Conservation (phyloP, 768 basidiomycete species). For the Myochromella boudieri region DNA sequence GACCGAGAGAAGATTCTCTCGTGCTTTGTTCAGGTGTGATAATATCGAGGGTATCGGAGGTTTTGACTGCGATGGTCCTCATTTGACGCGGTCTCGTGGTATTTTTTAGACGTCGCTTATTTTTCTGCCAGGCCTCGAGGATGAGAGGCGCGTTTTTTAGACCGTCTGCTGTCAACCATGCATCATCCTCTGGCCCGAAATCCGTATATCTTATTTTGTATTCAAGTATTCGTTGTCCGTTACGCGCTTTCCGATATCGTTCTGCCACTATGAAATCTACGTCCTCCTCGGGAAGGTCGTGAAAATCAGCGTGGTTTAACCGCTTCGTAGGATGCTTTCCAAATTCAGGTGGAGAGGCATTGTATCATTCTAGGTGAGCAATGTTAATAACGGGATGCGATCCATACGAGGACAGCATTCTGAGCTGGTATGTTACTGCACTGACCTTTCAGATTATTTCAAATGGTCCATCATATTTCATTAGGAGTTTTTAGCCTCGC, state of each 20-base stretch:
- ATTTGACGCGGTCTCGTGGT: not conserved
- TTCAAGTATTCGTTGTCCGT: not conserved
- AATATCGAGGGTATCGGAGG: not conserved
- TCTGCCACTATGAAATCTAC: conserved; percentile 19
- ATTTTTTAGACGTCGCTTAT: not conserved
- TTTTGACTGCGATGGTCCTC: too few relatives aligned
- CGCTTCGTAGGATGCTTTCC: conserved; percentile 8
- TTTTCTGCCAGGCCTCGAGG: not conserved
- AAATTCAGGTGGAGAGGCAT: conserved; percentile 18
- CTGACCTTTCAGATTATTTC: conserved; percentile 26
- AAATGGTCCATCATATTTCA: conserved; percentile 32
- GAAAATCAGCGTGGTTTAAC: conserved; percentile 13
- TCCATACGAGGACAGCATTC: conserved; percentile 26
- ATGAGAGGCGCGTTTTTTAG: not conserved
- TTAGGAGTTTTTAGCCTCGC: conserved; percentile 25
- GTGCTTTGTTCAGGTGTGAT: too few relatives aligned
- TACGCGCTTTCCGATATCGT: too few relatives aligned
- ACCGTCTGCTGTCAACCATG: not conserved
- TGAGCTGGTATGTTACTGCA: conserved; percentile 25
- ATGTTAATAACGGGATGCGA: conserved; percentile 34
- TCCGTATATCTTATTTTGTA: not conserved
- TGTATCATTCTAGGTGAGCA: conserved; percentile 27
- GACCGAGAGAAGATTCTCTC: too few relatives aligned
- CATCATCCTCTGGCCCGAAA: too few relatives aligned
- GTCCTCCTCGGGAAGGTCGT: conserved; percentile 19